Conservation (phyloP, 495 filamentous ascomycete species). For the Aspergillus heteromorphus region DNA sequence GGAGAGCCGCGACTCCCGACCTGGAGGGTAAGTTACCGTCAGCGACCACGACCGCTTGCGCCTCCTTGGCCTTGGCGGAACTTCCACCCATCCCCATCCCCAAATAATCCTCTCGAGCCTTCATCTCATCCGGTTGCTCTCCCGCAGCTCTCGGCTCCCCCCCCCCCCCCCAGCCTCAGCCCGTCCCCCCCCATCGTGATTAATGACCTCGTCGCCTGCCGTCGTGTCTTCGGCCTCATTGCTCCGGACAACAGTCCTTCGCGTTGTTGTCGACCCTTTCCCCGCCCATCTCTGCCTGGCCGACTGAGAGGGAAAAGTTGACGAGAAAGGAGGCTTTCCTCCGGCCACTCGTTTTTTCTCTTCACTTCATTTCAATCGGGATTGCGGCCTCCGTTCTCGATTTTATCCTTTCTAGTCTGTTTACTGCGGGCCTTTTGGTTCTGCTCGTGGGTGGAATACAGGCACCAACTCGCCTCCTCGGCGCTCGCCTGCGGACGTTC, state of each 20-base stretch:
- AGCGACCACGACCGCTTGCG: conserved; percentile 27
- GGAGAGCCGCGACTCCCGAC: conserved; percentile 8
- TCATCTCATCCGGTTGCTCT: conserved; percentile 21
- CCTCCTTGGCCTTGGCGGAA: conserved; percentile 39
- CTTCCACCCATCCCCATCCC: conserved; percentile 35
- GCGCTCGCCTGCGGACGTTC: conserved; percentile 13
- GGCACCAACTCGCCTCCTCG: not conserved
- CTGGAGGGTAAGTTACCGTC: conserved; percentile 14
- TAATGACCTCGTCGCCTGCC: conserved; percentile 21
- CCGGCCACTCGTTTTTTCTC: conserved; percentile 44
- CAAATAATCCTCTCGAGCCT: conserved; percentile 25
- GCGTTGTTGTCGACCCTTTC: conserved; percentile 27
- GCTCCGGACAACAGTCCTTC: conserved; percentile 24
- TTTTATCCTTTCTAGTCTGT: not conserved
- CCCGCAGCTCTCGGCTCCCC: conserved; percentile 14
- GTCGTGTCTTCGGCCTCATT: conserved; percentile 17
- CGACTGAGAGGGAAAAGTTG: conserved; percentile 31
- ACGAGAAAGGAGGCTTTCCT: conserved; percentile 46
- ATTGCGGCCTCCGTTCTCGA: not conserved
- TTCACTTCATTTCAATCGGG: conserved; percentile 1
- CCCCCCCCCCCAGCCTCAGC: conserved; percentile 16
- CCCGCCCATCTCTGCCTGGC: conserved; percentile 20
- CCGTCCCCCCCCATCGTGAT: conserved; percentile 16
- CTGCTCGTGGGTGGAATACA: not conserved
- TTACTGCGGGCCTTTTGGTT: not conserved